phyloP scores from a whole-genome alignment of 768 basidiomycete species.

The Cyathus striatus region DNA sequence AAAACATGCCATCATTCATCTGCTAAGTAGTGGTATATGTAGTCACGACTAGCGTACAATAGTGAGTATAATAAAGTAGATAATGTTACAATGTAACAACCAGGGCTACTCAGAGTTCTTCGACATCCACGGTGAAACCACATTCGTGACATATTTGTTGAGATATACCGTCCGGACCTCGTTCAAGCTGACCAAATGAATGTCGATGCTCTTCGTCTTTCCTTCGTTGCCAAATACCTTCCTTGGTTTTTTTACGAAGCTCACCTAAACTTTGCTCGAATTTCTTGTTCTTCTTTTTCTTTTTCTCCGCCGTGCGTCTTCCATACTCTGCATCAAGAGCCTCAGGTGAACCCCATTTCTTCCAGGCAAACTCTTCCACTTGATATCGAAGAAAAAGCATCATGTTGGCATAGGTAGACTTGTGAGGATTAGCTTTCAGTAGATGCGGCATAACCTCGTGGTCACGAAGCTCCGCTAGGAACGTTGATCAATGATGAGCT shows the following conservation, averaged over 20 bases:
- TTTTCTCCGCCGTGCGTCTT: slow-evolving; percentile 73
- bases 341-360: slow-evolving; percentile 96
- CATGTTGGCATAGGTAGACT: slow-evolving; percentile 96
- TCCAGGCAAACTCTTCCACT: slow-evolving; percentile 95
- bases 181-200: slow-evolving; percentile 61
- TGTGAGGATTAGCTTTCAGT: slow-evolving; percentile 91
- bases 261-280: slow-evolving; percentile 89
- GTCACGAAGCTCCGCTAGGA: slow-evolving; percentile 86
- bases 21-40: no score
- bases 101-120: slow-evolving; percentile 66
- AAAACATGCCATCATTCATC: no score
- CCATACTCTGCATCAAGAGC: slow-evolving; percentile 87
- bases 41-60: no score
- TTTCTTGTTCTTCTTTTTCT: slow-evolving; percentile 88
- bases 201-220: slow-evolving; percentile 89
- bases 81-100: no score
- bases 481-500: slow-evolving; percentile 4
- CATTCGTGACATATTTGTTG: slow-evolving; percentile 83
- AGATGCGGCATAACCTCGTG: slow-evolving; percentile 89
- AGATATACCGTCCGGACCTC: slow-evolving; percentile 45
- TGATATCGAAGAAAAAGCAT: slow-evolving; percentile 95
- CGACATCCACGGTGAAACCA: slow-evolving; percentile 88
- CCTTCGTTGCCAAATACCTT: slow-evolving; percentile 84
- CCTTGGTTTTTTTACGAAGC: slow-evolving; percentile 77
- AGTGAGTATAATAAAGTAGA: no score